Evolutionary conservation across 2,329 filamentous ascomycete genomes (phyloP).

Genomic region (Tolypocladium paradoxum): DNA sequence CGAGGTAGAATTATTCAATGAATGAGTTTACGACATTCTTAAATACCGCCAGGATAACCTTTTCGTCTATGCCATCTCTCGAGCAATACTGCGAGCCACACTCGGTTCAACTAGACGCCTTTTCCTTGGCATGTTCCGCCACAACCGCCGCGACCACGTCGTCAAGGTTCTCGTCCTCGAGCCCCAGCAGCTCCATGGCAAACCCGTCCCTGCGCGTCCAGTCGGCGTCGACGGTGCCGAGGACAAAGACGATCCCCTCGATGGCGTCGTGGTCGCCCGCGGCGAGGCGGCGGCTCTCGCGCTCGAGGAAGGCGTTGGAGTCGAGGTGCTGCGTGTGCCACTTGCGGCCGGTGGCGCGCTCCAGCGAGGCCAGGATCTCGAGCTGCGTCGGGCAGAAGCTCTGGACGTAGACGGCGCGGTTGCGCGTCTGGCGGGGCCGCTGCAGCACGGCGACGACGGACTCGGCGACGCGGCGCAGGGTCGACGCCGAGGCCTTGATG

Average conservation of each 20-base stretch:
- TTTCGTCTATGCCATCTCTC: too few species aligned
- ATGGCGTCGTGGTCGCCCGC: conserved; percentile 25
- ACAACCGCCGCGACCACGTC: conserved; percentile 25
- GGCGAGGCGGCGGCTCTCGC: conserved; percentile 25
- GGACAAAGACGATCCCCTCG: conserved; percentile 38
- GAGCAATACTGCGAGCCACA: too few species aligned
- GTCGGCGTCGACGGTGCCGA: conserved; percentile 36
- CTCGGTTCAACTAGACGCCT: background rate
- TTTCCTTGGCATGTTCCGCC: conserved; percentile 7
- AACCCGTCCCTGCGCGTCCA: conserved; percentile 34
- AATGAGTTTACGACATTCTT: too few species aligned
- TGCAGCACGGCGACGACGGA: conserved; percentile 38
- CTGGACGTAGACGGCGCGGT: conserved; percentile 36
- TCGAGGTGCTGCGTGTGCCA: conserved; percentile 22
- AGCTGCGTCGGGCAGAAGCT: conserved; percentile 37
- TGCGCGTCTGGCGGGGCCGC: conserved; percentile 39
- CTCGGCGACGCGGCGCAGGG: conserved; percentile 35
- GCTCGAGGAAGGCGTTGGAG: conserved; percentile 27
- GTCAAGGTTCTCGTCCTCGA: conserved; percentile 36
- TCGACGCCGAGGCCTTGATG: conserved; percentile 34
- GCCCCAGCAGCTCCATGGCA: conserved; percentile 34
- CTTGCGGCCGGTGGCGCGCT: conserved; percentile 36
- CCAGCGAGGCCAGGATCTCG: conserved; percentile 33
- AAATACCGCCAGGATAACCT: too few species aligned
- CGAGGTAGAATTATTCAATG: too few species aligned